phyloP scores from a whole-genome alignment of 345 rosid genomes.

The Iberis pinnata region DNA sequence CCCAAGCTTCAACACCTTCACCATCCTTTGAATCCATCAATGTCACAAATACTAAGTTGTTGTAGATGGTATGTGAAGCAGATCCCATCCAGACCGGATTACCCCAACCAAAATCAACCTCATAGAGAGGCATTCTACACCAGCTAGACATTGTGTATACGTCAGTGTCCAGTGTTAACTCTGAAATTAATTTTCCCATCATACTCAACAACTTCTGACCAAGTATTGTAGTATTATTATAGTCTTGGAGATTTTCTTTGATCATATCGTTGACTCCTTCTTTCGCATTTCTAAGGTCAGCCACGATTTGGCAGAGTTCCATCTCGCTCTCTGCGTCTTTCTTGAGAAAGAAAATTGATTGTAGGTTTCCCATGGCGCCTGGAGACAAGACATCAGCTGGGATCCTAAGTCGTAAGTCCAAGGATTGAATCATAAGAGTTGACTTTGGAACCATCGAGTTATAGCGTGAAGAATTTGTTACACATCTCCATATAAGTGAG shows the following conservation, averaged over 20 bases:
- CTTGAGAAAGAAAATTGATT: not conserved
- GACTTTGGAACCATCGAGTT: not conserved
- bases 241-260: not conserved
- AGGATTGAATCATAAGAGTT: slow-evolving; percentile 15
- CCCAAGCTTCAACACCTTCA: slow-evolving; percentile 45
- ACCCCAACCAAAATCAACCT: slow-evolving; percentile 53
- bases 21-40: slow-evolving; percentile 32
- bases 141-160: slow-evolving; percentile 31
- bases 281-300: slow-evolving; percentile 22
- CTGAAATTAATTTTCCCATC: not conserved
- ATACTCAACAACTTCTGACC: not conserved
- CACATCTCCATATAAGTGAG: slow-evolving; percentile 28
- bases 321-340: slow-evolving; percentile 4
- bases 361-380: slow-evolving; percentile 23
- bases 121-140: slow-evolving; percentile 37
- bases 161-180: slow-evolving; percentile 9
- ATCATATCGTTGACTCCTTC: not conserved
- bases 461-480: not conserved
- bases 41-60: not conserved
- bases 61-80: not conserved
- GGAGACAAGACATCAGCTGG: slow-evolving; percentile 11
- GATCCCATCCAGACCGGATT: slow-evolving; percentile 38
- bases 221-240: not conserved
- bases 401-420: slow-evolving; percentile 34
- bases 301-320: slow-evolving; percentile 19